These are phyloP conservation scores for Nicotiana sylvestris DNA, from an alignment of 257 asterid genomes.

Conservation along the genomic window DNA sequence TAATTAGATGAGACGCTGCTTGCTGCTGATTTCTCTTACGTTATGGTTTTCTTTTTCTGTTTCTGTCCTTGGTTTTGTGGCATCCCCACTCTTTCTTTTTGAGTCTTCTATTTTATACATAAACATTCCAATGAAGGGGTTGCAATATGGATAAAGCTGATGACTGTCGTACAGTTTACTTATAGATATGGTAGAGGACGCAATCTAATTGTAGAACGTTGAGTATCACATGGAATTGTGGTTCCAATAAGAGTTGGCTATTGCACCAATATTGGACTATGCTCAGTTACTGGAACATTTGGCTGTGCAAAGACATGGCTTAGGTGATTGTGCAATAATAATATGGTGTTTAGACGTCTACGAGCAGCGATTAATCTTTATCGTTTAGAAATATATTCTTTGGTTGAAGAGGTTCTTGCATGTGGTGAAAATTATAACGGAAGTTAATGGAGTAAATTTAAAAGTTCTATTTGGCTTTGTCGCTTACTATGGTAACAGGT, in stretches of 20 bases:
- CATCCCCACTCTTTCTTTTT: background rate
- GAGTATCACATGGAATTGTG: background rate
- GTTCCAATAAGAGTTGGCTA: background rate
- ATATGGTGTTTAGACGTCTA: background rate
- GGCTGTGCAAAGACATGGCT: background rate
- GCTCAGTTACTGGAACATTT: background rate
- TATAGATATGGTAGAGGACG: background rate
- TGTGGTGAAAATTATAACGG: no score
- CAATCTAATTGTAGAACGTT: background rate
- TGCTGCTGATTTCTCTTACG: background rate
- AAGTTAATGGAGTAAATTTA: no score
- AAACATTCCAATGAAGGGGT: background rate
- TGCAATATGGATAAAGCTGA: constrained; percentile 1
- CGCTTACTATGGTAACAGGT: no score
- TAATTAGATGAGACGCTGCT: background rate
- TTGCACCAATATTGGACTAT: background rate
- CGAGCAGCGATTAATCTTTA: background rate
- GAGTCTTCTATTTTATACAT: background rate
- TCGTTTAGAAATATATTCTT: background rate
- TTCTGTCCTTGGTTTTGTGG: background rate
- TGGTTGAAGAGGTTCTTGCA: background rate
- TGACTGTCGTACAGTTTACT: background rate
- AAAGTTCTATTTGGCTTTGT: no score
- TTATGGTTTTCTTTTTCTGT: background rate
- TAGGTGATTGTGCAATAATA: background rate